These are phyloP conservation scores for Lojkania enalia DNA, from an alignment of 2,329 filamentous ascomycete species.

Conservation along the genomic window DNA sequence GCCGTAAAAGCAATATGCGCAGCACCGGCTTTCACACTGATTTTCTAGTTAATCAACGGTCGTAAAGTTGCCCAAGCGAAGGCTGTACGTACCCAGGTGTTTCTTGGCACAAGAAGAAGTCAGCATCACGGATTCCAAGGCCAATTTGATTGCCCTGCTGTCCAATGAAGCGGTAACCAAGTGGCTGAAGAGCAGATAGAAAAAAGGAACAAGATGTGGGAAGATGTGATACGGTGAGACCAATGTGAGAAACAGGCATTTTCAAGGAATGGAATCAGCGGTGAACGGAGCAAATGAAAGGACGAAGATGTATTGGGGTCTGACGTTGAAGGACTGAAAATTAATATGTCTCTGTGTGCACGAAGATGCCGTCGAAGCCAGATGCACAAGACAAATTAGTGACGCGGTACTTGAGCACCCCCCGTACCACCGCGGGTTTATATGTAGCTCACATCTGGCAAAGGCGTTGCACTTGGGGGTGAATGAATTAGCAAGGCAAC, in stretches of 20 bases:
- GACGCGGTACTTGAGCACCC: conserved; percentile 8
- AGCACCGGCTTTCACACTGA: conserved; percentile 54
- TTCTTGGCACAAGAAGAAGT: conserved; percentile 67
- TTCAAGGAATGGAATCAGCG: conserved; percentile 19
- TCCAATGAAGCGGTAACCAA: conserved; percentile 74
- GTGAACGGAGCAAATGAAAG: conserved; percentile 18
- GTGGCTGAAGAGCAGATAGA: conserved; percentile 73
- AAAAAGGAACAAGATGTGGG: conserved; percentile 83
- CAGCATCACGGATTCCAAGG: conserved; percentile 62
- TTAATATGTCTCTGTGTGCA: conserved; percentile 14
- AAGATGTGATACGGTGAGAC: conserved; percentile 73
- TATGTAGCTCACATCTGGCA: conserved; percentile 30
- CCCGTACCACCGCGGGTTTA: conserved; percentile 35
- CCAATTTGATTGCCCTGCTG: conserved; percentile 64
- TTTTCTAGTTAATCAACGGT: conserved; percentile 19
- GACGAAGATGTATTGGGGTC: conserved; percentile 10
- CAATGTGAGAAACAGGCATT: conserved; percentile 67
- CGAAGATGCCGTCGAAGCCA: conserved; percentile 13
- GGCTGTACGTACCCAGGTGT: conserved; percentile 56
- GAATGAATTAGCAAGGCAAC: conserved; percentile 31
- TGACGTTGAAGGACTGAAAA: conserved; percentile 11
- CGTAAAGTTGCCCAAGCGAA: conserved; percentile 18
- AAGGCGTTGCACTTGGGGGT: conserved; percentile 30
- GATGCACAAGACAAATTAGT: conserved; percentile 12
- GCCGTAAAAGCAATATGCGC: conserved; percentile 71